phyloP scores from a whole-genome alignment of 2,329 filamentous ascomycete species.

The Dactylellina leptospora region DNA sequence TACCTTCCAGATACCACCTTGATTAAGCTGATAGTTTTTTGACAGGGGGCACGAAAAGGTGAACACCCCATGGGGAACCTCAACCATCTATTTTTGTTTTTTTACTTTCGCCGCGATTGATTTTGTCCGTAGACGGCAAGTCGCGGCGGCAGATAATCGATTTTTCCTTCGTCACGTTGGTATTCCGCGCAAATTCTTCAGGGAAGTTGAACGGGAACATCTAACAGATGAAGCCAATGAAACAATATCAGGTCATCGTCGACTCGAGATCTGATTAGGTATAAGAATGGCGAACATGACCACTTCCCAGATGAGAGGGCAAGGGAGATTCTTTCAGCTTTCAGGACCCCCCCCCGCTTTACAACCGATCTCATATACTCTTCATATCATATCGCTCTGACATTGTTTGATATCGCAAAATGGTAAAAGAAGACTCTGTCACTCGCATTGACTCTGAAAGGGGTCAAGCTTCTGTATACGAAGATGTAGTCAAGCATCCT shows the following conservation, averaged over 20 bases:
- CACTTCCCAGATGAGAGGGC: neutral
- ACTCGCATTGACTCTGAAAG: conserved; percentile 14
- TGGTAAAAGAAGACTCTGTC: conserved; percentile 12
- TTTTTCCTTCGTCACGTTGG: neutral
- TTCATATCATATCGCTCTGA: neutral
- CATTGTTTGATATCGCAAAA: no score
- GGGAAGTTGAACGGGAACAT: neutral
- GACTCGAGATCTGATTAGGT: neutral
- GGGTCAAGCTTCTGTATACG: neutral
- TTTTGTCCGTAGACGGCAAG: conserved; percentile 29
- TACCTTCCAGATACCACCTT: no score
- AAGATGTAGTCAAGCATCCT: conserved; percentile 6
- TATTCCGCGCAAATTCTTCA: neutral
- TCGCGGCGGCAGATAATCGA: neutral
- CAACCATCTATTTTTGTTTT: no score
- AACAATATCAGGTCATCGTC: neutral
- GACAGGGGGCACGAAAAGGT: no score
- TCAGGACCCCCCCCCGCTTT: neutral
- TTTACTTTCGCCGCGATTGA: no score
- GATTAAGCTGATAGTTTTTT: no score
- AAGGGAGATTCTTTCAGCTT: neutral
- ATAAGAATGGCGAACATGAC: neutral
- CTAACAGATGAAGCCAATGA: neutral
- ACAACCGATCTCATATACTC: neutral
- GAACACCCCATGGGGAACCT: no score